Conservation (phyloP, 805 yeast genomes). For the Schwanniomyces polymorphus region DNA sequence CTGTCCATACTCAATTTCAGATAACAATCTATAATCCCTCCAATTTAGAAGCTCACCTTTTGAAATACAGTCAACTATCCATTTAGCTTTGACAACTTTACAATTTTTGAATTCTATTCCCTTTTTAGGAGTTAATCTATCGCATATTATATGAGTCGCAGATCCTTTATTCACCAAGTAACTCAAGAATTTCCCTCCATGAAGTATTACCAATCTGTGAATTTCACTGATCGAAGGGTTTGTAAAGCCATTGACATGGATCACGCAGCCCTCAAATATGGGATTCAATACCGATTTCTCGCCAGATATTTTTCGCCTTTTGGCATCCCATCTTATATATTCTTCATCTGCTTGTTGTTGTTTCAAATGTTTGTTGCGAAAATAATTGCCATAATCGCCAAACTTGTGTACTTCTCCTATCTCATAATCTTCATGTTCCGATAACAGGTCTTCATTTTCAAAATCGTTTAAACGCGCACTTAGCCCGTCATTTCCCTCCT, state of each 20-base stretch:
- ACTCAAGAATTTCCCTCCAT: slow-evolving; percentile 80
- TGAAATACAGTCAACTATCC: slow-evolving; percentile 72
- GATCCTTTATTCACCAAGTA: slow-evolving; percentile 67
- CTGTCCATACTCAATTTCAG: slow-evolving; percentile 57
- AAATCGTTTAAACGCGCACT: not conserved
- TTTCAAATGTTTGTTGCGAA: slow-evolving; percentile 57
- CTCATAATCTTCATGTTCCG: slow-evolving; percentile 1
- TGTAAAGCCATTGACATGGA: slow-evolving; percentile 90
- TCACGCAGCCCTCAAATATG: slow-evolving; percentile 61
- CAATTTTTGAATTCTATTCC: slow-evolving; percentile 60
- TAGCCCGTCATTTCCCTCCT: not conserved
- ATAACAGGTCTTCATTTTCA: not conserved
- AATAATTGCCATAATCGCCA: slow-evolving; percentile 69
- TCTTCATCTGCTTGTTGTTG: slow-evolving; percentile 60
- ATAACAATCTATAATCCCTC: slow-evolving; percentile 60
- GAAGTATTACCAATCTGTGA: slow-evolving; percentile 65
- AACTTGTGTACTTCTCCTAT: slow-evolving; percentile 38
- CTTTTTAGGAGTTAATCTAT: slow-evolving; percentile 76
- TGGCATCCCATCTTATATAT: slow-evolving; percentile 48
- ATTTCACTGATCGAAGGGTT: slow-evolving; percentile 73
- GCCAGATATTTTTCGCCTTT: slow-evolving; percentile 27
- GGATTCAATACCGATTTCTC: slow-evolving; percentile 18
- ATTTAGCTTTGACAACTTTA: slow-evolving; percentile 77
- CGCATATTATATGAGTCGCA: slow-evolving; percentile 85
- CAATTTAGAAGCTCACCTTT: slow-evolving; percentile 56